Evolutionary conservation across 805 yeast species (phyloP), one percentile per base, ranked within the genome.

Genomic region (Nakazawaea populi): DNA sequence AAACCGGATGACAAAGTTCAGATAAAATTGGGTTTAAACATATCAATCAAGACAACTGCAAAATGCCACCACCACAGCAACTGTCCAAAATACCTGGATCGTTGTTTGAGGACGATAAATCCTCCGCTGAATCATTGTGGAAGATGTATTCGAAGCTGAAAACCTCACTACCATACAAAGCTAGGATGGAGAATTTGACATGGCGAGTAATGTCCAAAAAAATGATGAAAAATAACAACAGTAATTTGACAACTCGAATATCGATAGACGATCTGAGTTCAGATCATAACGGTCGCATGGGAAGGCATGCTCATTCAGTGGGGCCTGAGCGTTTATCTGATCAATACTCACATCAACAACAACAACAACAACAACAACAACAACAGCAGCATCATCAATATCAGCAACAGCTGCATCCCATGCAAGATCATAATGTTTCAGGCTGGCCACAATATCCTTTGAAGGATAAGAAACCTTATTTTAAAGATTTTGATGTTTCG

Each of bases 161-260:
- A 56, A 83, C 87, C 9, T 74, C 84, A 10, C 68, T 90, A 40
- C 96, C 96, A 1, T 82, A 87, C 63, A 77, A 79, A 50, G 76
- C 80, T 30, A 71, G 97, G 47, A 85, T 90, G 83, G 89, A 87
- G 60, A 90, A 90, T 62, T 66, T 89, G 49, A 83, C 95, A 8
- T 89, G 96, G 96, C 71, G 97, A 53, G 76, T 89, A 80, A 85
- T 89, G 91, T 79, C 75, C 42, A 70, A 85, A 56, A 75, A 68
- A 52, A 48, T 62, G 37, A 55, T 54, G 44, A 45, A 52, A 27
- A 44, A 46, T 24, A 40, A 41, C 18, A 6, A 32, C 10, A 34
- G 27, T 10, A 47, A 32, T 29, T 7, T 48, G 10, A 48, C 51
- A 10, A 48, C 28, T 24, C 30, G 34, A 28, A 44, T 49, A 9